Evolutionary conservation across 2,329 filamentous ascomycete species (phyloP).

Genomic region (Chrysoporthe puriensis): DNA sequence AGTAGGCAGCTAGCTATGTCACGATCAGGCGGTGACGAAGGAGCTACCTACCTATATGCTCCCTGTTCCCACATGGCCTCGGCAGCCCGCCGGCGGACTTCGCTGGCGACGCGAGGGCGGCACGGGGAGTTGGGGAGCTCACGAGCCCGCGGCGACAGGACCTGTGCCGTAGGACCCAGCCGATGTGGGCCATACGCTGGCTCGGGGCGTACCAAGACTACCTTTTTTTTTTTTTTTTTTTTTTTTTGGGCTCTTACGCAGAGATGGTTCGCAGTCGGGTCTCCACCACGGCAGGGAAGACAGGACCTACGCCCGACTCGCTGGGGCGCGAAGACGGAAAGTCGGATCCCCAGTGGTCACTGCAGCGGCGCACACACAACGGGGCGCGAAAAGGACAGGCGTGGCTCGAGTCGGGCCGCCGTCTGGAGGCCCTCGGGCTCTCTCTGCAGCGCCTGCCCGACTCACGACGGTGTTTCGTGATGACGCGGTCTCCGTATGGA

Average conservation of each 20-base stretch:
- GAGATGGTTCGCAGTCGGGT: neutral
- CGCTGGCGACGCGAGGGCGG: neutral
- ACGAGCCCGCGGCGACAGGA: neutral
- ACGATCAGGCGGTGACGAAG: neutral
- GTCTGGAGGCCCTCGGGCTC: neutral
- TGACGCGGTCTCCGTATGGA: neutral
- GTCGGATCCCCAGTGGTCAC: neutral
- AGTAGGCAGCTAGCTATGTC: conserved; percentile 17
- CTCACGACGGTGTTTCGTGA: neutral
- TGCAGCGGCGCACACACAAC: neutral
- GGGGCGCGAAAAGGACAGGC: neutral
- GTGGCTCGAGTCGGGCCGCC: neutral
- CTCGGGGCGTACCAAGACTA: neutral
- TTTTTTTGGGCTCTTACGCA: neutral
- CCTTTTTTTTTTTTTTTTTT: neutral
- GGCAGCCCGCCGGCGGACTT: neutral
- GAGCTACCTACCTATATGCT: neutral
- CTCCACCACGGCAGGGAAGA: neutral
- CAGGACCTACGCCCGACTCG: neutral
- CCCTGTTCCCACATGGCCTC: neutral
- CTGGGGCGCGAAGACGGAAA: neutral
- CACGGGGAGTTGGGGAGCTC: neutral
- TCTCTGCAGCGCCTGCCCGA: neutral
- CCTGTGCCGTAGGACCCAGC: neutral
- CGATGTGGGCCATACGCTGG: neutral